Conservation (phyloP, 2,329 filamentous ascomycete species). For the Verticillium alfalfae region DNA sequence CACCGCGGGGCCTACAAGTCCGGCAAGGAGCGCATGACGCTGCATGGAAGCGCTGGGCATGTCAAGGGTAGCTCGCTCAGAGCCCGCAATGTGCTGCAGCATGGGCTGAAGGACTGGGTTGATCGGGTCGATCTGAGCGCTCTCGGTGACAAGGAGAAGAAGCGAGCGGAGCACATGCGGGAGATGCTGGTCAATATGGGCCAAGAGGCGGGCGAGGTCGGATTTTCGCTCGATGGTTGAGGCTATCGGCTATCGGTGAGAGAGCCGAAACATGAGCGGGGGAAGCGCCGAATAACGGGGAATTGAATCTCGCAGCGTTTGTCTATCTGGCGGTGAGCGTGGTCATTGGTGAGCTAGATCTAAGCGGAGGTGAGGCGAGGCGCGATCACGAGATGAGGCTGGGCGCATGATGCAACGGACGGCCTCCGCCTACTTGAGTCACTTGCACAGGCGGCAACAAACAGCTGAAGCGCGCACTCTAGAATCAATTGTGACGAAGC, state of each 20-base stretch:
- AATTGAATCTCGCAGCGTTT: neutral
- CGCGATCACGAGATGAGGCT: neutral
- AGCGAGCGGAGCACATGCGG: constrained; percentile 59
- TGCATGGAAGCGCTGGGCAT: constrained; percentile 68
- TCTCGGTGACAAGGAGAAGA: constrained; percentile 34
- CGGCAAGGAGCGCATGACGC: constrained; percentile 57
- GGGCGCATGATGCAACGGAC: neutral
- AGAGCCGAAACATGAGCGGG: neutral
- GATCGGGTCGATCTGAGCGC: constrained; percentile 48
- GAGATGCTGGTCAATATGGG: constrained; percentile 58
- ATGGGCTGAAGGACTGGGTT: constrained; percentile 66
- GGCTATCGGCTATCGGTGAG: constrained; percentile 1
- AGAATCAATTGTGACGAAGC: neutral
- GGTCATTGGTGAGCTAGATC: neutral
- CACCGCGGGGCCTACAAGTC: constrained; percentile 64
- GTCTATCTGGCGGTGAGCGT: neutral
- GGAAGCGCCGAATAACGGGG: neutral
- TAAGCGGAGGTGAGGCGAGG: neutral
- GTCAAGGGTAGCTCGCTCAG: constrained; percentile 46
- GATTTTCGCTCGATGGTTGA: constrained; percentile 50
- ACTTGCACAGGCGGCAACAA: neutral
- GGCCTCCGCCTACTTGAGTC: neutral
- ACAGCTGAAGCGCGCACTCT: neutral
- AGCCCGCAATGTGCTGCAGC: constrained; percentile 70
- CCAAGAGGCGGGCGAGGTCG: constrained; percentile 52